phyloP scores from a whole-genome alignment of 495 filamentous ascomycete species.

The Penicillium parvum region DNA sequence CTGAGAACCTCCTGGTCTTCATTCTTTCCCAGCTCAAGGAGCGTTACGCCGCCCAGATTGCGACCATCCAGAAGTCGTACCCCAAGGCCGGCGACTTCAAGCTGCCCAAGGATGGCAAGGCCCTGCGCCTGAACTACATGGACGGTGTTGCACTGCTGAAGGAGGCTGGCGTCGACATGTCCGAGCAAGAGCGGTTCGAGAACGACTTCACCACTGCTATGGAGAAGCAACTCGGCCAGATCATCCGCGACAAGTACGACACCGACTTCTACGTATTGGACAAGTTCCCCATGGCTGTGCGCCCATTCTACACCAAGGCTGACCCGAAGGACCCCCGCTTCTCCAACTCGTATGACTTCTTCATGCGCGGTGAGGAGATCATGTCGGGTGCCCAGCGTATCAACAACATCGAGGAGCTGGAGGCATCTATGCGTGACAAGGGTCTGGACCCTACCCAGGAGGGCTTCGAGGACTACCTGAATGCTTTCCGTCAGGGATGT shows the following conservation, averaged over 20 bases:
- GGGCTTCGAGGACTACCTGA: conserved; percentile 80
- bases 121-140: conserved; percentile 76
- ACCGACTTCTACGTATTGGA: conserved; percentile 92
- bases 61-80: conserved; percentile 58
- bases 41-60: conserved; percentile 62
- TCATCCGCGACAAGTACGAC: conserved; percentile 76
- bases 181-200: conserved; percentile 74
- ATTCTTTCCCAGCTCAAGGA: conserved; percentile 77
- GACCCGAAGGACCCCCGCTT: conserved; percentile 61
- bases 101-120: conserved; percentile 63
- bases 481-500: conserved; percentile 73
- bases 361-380: conserved; percentile 91
- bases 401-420: conserved; percentile 65
- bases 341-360: conserved; percentile 88
- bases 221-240: conserved; percentile 84
- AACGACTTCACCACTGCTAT: conserved; percentile 65
- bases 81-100: conserved; percentile 54
- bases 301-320: conserved; percentile 88
- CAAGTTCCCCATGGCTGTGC: conserved; percentile 79
- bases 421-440: conserved; percentile 63
- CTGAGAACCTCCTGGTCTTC: conserved; percentile 80
- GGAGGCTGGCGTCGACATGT: conserved; percentile 70
- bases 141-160: conserved; percentile 80
- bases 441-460: conserved; percentile 67
- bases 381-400: conserved; percentile 85